phyloP scores from a whole-genome alignment of 257 asterid genomes.

The Hygrophila difformis region DNA sequence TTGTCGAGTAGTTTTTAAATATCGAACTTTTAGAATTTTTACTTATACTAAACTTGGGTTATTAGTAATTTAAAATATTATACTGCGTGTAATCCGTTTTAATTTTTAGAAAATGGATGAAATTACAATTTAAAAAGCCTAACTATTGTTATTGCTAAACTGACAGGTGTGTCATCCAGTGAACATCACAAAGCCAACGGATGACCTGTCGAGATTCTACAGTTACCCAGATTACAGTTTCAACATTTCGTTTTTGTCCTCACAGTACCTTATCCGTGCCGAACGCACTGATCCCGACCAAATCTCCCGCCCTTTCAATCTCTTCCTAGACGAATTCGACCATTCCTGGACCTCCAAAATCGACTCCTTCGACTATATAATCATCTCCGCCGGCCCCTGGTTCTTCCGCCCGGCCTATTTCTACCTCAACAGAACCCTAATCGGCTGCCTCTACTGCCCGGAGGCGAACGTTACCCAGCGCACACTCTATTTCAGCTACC shows the following conservation, averaged over 20 bases:
- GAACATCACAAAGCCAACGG: conserved; percentile 28
- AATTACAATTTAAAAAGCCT: too few relatives aligned
- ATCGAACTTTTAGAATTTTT: too few relatives aligned
- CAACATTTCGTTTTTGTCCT: conserved; percentile 42
- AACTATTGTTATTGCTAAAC: too few relatives aligned
- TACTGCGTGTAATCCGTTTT: too few relatives aligned
- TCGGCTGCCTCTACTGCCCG: conserved; percentile 51
- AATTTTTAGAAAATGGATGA: too few relatives aligned
- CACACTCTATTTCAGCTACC: conserved; percentile 29
- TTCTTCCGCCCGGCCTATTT: conserved; percentile 50
- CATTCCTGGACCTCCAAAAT: conserved; percentile 27
- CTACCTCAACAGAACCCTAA: conserved; percentile 33
- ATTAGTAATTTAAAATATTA: too few relatives aligned
- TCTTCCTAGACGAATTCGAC: conserved; percentile 50
- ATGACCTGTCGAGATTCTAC: conserved; percentile 29
- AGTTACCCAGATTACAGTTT: conserved; percentile 36
- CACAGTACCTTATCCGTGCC: conserved; percentile 42
- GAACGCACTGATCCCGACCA: conserved; percentile 26
- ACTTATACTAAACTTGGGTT: too few relatives aligned
- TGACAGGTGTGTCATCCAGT: conserved; percentile 34
- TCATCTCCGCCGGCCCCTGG: conserved; percentile 57
- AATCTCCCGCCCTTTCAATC: conserved; percentile 24
- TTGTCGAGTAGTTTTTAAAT: too few relatives aligned
- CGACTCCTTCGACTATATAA: conserved; percentile 30
- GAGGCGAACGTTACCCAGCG: conserved; percentile 30